Percentiles rank a stretch among this genome's conserved stretches.
Evolutionary conservation across 139 green algal genomes (phyloP).

Genomic region (Chlamydomonas sp.): DNA sequence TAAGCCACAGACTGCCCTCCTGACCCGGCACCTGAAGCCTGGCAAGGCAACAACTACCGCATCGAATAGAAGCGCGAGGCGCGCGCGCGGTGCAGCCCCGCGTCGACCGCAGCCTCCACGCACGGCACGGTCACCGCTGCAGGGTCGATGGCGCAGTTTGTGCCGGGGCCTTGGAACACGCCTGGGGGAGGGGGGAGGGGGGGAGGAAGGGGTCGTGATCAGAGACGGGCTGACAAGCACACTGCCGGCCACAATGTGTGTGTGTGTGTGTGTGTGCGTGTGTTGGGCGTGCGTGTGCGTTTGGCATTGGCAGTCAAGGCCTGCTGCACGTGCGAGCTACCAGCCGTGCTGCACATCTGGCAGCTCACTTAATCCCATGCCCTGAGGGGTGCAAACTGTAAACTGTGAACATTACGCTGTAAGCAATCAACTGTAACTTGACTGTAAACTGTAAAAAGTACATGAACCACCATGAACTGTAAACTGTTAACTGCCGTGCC

Average conservation of each 20-base stretch:
- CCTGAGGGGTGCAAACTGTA: neutral
- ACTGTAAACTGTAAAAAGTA: too few species aligned
- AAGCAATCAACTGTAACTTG: neutral
- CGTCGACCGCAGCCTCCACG: neutral
- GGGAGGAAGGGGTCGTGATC: too few species aligned
- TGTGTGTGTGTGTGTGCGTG: too few species aligned
- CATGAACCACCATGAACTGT: neutral
- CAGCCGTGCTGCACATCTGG: too few species aligned
- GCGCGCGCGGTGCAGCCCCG: neutral
- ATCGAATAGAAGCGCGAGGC: neutral
- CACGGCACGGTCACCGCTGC: neutral
- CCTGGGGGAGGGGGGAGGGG: conserved; percentile 30
- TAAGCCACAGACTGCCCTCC: too few species aligned
- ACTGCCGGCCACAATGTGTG: too few species aligned
- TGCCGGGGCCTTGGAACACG: conserved; percentile 48
- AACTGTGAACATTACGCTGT: neutral
- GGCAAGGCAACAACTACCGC: too few species aligned
- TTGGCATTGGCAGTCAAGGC: too few species aligned
- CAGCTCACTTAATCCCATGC: neutral
- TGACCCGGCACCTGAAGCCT: too few species aligned
- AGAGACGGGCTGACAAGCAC: too few species aligned
- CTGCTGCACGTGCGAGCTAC: too few species aligned
- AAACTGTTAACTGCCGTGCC: neutral
- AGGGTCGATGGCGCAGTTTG: conserved; percentile 35
- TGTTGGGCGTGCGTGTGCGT: too few species aligned